Evolutionary conservation across 768 basidiomycete genomes (phyloP).

Genomic region (Rickenella mellea): DNA sequence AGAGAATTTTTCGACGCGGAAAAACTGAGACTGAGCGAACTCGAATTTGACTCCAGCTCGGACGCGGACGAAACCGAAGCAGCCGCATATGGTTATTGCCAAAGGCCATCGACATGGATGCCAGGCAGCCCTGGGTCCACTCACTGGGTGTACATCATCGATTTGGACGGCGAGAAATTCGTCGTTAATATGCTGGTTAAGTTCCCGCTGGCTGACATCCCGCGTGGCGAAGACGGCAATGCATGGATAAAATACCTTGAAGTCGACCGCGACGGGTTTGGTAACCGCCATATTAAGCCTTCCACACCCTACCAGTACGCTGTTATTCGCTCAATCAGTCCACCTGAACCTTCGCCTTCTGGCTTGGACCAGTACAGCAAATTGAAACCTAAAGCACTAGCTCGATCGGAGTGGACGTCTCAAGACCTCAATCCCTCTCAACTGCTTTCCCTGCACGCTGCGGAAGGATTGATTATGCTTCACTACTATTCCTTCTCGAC

Average conservation of each 20-base stretch:
- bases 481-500: not conserved
- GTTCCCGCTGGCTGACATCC: slow-evolving; percentile 6
- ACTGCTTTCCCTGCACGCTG: not conserved
- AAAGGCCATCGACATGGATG: slow-evolving; percentile 1
- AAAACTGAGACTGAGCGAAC: slow-evolving; percentile 3
- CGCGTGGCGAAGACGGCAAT: not conserved
- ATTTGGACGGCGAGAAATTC: slow-evolving; percentile 20
- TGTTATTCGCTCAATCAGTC: not conserved
- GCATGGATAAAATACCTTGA: not conserved
- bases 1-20: slow-evolving; percentile 5
- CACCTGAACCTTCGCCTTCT: not conserved
- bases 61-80: not conserved
- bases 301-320: not conserved
- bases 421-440: not conserved
- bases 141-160: slow-evolving; percentile 21
- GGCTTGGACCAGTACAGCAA: not conserved
- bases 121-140: slow-evolving; percentile 13
- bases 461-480: too few species aligned
- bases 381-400: not conserved
- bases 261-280: not conserved
- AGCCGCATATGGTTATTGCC: too few species aligned
- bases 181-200: slow-evolving; percentile 8
- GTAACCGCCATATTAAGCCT: not conserved
- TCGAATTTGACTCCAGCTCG: not conserved
- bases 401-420: not conserved